A percentile compares a stretch with the other conserved stretches of the same genome.
phyloP scores from a whole-genome alignment of 78 protist genomes.

The Kipferlia bialata region DNA sequence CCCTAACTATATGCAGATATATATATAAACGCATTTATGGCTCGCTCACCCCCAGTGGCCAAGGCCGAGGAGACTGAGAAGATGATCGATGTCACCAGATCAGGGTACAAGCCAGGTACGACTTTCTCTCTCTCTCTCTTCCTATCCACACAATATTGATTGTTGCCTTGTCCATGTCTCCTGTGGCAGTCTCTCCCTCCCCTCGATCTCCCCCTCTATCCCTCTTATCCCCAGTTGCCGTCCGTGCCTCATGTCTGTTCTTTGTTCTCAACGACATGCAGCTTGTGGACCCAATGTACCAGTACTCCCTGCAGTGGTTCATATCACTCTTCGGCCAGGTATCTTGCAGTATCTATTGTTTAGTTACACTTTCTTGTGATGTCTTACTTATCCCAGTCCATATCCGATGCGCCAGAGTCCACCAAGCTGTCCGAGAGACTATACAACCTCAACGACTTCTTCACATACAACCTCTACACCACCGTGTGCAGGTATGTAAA shows the following conservation, averaged over 20 bases:
- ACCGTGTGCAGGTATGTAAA: slow-evolving; percentile 74
- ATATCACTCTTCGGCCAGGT: slow-evolving; percentile 40
- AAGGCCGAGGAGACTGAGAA: slow-evolving; percentile 50
- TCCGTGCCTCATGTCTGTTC: slow-evolving; percentile 44
- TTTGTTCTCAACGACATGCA: slow-evolving; percentile 62
- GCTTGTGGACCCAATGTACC: slow-evolving; percentile 79
- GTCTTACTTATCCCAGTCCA: too few relatives aligned
- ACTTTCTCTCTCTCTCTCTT: too few relatives aligned
- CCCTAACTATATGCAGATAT: too few relatives aligned
- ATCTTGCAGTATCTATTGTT: too few relatives aligned
- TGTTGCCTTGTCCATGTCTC: too few relatives aligned
- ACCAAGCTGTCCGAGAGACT: slow-evolving; percentile 34
- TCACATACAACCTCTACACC: slow-evolving; percentile 47
- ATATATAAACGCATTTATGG: too few relatives aligned
- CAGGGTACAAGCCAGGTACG: slow-evolving; percentile 41
- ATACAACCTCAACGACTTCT: slow-evolving; percentile 26
- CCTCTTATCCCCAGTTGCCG: too few relatives aligned
- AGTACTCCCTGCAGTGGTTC: slow-evolving; percentile 73
- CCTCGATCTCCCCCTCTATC: too few relatives aligned
- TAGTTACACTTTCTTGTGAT: too few relatives aligned
- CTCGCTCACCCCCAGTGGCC: too few relatives aligned
- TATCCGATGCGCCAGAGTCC: slow-evolving; percentile 30
- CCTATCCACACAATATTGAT: too few relatives aligned
- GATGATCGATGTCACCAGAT: slow-evolving; percentile 52
- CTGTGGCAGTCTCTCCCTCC: too few relatives aligned